Conservation (phyloP, 1,284 basidiomycete genomes). For the Ustilago bromivora region DNA sequence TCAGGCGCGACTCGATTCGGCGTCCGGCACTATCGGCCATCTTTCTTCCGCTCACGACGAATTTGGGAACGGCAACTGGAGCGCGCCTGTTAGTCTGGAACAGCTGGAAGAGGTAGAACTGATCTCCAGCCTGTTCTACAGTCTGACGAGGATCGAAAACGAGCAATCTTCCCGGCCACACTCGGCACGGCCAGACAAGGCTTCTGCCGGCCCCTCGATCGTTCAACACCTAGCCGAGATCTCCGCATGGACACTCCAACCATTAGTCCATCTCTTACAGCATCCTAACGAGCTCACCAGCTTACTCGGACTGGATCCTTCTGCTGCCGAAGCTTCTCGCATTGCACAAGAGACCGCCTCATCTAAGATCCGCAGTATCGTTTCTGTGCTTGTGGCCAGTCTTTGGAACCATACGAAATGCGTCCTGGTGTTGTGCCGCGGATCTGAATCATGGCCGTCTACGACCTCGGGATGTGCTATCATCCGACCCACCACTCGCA, state of each 20-base stretch:
- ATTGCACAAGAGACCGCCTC: constrained; percentile 72
- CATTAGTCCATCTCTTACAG: constrained; percentile 87
- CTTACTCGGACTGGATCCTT: constrained; percentile 77
- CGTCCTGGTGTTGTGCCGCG: constrained; percentile 77
- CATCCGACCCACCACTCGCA: constrained; percentile 52
- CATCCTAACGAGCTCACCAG: constrained; percentile 88
- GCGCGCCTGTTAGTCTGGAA: constrained; percentile 30
- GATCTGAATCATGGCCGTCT: constrained; percentile 79
- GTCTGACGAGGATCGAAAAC: constrained; percentile 42
- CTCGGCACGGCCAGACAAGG: not conserved
- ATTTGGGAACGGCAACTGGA: not conserved
- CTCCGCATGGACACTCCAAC: constrained; percentile 74
- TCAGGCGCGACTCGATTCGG: constrained; percentile 39
- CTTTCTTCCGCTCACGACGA: constrained; percentile 71
- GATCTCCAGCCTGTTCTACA: constrained; percentile 53
- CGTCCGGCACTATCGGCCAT: constrained; percentile 75
- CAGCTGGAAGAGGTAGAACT: constrained; percentile 54
- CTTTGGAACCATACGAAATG: constrained; percentile 80
- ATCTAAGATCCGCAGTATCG: constrained; percentile 46
- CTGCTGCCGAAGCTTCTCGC: constrained; percentile 75
- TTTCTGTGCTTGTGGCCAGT: constrained; percentile 73
- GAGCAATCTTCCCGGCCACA: constrained; percentile 15
- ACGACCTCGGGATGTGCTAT: constrained; percentile 74
- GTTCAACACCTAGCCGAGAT: constrained; percentile 30
- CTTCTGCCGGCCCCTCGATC: constrained; percentile 17